Evolutionary conservation across 2,329 filamentous ascomycete genomes (phyloP), one percentile per base, ranked within the genome.

Genomic region (Aureobasidium sp.): DNA sequence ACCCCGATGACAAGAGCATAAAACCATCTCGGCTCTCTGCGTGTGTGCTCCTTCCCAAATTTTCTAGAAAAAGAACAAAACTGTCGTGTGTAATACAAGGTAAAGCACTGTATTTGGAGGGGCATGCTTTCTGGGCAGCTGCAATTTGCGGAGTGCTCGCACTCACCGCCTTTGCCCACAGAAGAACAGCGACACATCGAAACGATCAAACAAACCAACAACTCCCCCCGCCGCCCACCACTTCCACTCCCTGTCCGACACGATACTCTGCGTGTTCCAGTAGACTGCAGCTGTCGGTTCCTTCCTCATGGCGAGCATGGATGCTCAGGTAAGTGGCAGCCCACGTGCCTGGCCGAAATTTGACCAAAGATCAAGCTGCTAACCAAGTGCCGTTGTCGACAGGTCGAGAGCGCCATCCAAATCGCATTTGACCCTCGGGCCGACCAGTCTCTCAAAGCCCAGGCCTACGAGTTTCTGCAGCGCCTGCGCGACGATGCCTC

Each of bases 401-500:
- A 96, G 88, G 84, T 96, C 70, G 87, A 93, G 74, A 91, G 88
- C 74, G 93, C 93, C 71, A 93, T 97, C 74, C 83, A 93, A 71
- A 94, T 97, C 74, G 88, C 89, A 71, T 93, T 84, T 75, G 85
- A 91, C 71, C 88, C 88, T 56, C 73, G 79, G 63, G 86, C 89
- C 63, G 83, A 90, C 70, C 83, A 80, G 64, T 72, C 76, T 60
- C 78, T 94, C 65, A 90, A 91, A 72, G 72, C 74, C 56, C 90
- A 95, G 74, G 90, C 91, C 60, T 86, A 88, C 68, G 81, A 89
- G 52, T 94, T 87, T 69, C 77, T 84, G 57, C 79, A 78, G 69
- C 88, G 90, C 66, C 78, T 97, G 58, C 84, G 90, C 59, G 76
- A 83, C 65, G 85, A 96, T 66, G 82, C 88, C 42, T 83, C 88